Percentiles rank a stretch among this genome's conserved stretches.
phyloP scores from a whole-genome alignment of 225 moss, liverwort and hornwort genomes.

The Straminergon stramineum region DNA sequence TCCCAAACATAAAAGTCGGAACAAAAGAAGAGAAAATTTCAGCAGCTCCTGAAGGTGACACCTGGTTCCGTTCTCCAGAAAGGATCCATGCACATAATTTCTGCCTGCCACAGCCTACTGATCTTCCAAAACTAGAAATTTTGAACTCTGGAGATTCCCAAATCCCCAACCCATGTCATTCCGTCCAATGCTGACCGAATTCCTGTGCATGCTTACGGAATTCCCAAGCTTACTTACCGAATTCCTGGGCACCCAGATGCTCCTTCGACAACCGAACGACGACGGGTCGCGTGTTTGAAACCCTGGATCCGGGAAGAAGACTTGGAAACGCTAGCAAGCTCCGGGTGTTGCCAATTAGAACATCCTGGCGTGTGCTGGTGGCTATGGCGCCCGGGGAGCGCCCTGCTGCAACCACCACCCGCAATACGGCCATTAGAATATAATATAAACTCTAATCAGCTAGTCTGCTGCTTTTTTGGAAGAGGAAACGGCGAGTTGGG shows the following conservation, averaged over 20 bases:
- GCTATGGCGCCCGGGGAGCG: not conserved
- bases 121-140: not conserved
- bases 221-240: constrained; percentile 7
- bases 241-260: not conserved
- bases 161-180: not conserved
- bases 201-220: not conserved
- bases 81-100: not conserved
- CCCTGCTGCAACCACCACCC: not conserved
- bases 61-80: too few species aligned
- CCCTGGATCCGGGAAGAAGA: not conserved
- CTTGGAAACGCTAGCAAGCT: not conserved
- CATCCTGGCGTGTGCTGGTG: not conserved
- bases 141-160: not conserved
- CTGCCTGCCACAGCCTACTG: not conserved
- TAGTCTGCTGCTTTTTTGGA: not conserved
- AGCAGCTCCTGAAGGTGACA: not conserved
- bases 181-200: not conserved
- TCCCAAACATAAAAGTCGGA: not conserved
- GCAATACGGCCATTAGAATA: not conserved
- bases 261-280: not conserved
- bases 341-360: not conserved
- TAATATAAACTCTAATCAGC: not conserved
- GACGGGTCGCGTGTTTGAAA: not conserved
- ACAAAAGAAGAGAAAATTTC: not conserved
- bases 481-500: not conserved